A percentile compares a stretch with the other conserved stretches of the same genome.
Evolutionary conservation across 805 yeast species (phyloP).

Genomic region (Blastobotrys terrestris): DNA sequence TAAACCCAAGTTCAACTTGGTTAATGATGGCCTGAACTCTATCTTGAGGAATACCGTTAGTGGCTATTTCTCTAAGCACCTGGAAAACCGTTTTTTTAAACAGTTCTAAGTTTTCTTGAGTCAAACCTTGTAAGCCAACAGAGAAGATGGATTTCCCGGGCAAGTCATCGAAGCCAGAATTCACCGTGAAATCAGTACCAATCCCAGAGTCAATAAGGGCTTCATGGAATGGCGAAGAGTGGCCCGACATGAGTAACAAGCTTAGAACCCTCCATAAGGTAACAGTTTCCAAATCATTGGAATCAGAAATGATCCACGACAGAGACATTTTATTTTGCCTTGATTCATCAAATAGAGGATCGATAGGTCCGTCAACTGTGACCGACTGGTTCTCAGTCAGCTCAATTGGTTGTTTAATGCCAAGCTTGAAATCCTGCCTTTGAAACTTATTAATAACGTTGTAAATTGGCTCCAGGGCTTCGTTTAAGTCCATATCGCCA

Average conservation of each 20-base stretch:
- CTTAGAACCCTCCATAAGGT: constrained; percentile 68
- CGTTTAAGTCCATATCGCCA: constrained; percentile 64
- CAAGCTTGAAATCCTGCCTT: constrained; percentile 15
- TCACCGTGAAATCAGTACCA: constrained; percentile 81
- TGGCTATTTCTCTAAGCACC: constrained; percentile 41
- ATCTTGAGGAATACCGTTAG: constrained; percentile 42
- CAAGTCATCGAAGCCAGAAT: constrained; percentile 79
- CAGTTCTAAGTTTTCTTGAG: constrained; percentile 37
- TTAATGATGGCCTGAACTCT: constrained; percentile 83
- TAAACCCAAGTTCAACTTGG: constrained; percentile 76
- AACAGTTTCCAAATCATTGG: constrained; percentile 60
- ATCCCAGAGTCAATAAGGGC: constrained; percentile 77
- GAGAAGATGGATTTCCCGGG: constrained; percentile 75
- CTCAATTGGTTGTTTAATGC: constrained; percentile 39
- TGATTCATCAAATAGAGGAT: constrained; percentile 60
- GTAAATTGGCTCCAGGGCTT: constrained; percentile 53
- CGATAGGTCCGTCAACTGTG: constrained; percentile 65
- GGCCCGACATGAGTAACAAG: constrained; percentile 78
- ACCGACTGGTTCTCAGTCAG: constrained; percentile 34
- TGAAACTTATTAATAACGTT: constrained; percentile 37
- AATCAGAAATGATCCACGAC: constrained; percentile 82
- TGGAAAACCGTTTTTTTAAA: constrained; percentile 45
- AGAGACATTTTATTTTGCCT: constrained; percentile 74
- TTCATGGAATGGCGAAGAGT: constrained; percentile 83
- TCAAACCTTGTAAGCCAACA: constrained; percentile 76